Evolutionary conservation across 179 eudicot species (phyloP).

Genomic region (Spinacia oleracea): DNA sequence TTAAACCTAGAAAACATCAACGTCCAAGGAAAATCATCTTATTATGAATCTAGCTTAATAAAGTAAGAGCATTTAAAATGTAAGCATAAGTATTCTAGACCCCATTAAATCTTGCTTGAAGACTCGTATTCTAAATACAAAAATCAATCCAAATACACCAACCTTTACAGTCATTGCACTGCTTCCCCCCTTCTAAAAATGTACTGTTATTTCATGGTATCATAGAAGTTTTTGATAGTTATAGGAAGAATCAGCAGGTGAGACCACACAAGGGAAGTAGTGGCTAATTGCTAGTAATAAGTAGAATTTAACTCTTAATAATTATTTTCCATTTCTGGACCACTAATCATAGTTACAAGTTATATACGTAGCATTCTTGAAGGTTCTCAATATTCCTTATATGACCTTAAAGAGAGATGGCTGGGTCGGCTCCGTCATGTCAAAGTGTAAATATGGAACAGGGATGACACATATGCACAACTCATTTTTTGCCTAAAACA

Average conservation of each 20-base stretch:
- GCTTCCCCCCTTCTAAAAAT: too few species aligned
- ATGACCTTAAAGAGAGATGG: background rate
- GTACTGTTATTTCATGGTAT: background rate
- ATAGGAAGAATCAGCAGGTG: background rate
- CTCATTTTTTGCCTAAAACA: background rate
- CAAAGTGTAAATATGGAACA: background rate
- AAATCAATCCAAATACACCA: background rate
- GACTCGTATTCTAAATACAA: background rate
- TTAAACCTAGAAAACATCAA: background rate
- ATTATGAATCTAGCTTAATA: background rate
- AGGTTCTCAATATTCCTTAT: background rate
- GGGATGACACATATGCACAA: background rate
- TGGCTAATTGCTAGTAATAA: background rate
- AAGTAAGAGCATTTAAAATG: background rate
- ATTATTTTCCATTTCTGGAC: background rate
- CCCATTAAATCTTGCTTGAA: background rate
- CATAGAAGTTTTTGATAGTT: background rate
- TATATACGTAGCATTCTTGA: background rate
- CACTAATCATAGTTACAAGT: too few species aligned
- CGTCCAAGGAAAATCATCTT: background rate
- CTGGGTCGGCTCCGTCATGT: too few species aligned
- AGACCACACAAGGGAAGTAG: background rate
- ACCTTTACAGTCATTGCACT: background rate
- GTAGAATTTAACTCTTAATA: background rate
- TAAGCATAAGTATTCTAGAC: background rate